Base-by-base conservation (phyloP, 805 yeast species). In the Starmerella apis region DNA sequence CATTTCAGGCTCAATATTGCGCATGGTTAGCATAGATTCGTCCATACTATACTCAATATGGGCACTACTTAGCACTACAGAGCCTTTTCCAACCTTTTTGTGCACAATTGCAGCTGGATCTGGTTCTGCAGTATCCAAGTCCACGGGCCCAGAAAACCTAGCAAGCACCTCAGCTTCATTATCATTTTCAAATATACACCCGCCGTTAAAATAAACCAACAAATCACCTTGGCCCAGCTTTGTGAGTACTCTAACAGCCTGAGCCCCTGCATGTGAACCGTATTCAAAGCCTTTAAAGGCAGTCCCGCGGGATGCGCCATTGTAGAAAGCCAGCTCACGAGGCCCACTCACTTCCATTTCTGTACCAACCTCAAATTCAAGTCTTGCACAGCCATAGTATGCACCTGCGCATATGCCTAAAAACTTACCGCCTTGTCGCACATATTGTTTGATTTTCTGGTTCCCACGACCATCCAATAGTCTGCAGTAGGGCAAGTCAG, bases 351-450 rank as follows among this genome's bases (percentile, higher is more conserved):
- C 95, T 61, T 86, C 96, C 74, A 86, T 69, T 1, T 51, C 52
- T 0, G 78, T 75, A 2, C 92, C 94, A 27, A 76, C 80, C 58
- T 86, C 95, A 63, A 92, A 92, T 61, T 90, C 96, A 56, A 84
- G 80, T 36, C 81, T 66, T 0, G 74, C 65, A 11, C 88, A 74
- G 1, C 81, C 90, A 61, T 78, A 92, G 66, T 92, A 92, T 0
- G 84, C 97, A 38, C 99, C 99, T 9, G 99, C 92, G 67, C 99
- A 92, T 55, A 92, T 78, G 0, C 98, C 98, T 19, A 90, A 65
- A 60, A 70, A 86, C 44, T 71, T 69, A 1, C 99, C 99, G 27
- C 97, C 98, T 48, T 71, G 70, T 27, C 78, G 70, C 1, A 86
- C 86, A 57, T 73, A 86, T 45, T 77, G 77, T 24, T 68, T 64